Base-by-base conservation (phyloP, 176 grass and related monocot genomes). In the Otatea glauca region DNA sequence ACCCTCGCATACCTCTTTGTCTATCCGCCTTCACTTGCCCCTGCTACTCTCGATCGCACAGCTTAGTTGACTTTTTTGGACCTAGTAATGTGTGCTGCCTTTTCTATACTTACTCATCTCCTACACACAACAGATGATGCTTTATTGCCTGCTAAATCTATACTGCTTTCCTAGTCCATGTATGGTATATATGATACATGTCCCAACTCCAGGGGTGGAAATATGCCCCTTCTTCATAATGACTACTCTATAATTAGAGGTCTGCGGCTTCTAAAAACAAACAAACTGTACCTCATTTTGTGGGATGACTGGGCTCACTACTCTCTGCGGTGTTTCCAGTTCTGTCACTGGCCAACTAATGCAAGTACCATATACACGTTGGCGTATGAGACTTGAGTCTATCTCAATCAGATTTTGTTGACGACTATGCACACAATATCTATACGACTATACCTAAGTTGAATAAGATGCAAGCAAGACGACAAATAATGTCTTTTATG, bases 251-350 rank as follows among this genome's bases (percentile, higher is more conserved):
- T 27, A 70, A 38, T 63, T 53, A 27, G 24, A 64, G 29, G 73
- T 72, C 65, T 74, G 68, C 0, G 27, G 48, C 24, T 88, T 79
- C 27, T 72, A 55, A 79, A 37, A 77, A 72, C 45, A 35, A 65
- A 60, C 59, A 51, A 7, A 14, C 8, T 13, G 0, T 63, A 89
- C 48, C 50, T 73, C 41, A 79, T 68, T 47, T 74, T 27, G 23
- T 32, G 58, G 16, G n/a, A 79, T 58, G 23, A 73, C 15, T 59
- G 49, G 48, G 48, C 67, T 88, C 20, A 59, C 10, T 79, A 61
- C 43, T 77, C 18, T 11, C 3, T 18, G 24, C 65, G 14, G 83
- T 70, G 42, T 60, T 78, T 60, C 6, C 73, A 76, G 14, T 84
- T 65, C 14, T 41, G 27, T 9, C 29, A 66, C 18, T 12, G 37